Percentiles rank a stretch among this genome's conserved stretches.
phyloP scores from a whole-genome alignment of 331 rosid genomes.

The Quercus phellos region DNA sequence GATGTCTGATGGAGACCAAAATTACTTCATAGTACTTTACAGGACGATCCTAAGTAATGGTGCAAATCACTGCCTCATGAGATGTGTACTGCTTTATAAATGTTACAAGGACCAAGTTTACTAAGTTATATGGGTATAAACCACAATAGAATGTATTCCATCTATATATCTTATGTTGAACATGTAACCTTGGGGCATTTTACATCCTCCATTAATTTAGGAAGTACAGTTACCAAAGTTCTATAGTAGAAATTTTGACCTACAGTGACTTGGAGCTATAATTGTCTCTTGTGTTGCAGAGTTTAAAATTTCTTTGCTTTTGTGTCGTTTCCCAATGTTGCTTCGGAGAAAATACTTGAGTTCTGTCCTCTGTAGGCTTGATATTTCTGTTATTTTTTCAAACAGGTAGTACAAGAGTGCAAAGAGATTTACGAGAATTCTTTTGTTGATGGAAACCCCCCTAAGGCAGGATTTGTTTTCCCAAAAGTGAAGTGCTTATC shows the following conservation, averaged over 20 bases:
- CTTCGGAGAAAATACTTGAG: not conserved
- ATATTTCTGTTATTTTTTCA: not conserved
- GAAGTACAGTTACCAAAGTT: not conserved
- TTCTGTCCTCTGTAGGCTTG: constrained; percentile 1
- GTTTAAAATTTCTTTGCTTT: no score
- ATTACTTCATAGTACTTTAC: not conserved
- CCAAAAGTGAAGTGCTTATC: constrained; percentile 71
- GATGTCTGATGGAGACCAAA: not conserved
- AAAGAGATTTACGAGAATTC: constrained; percentile 88
- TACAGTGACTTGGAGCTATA: not conserved
- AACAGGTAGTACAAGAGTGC: constrained; percentile 95
- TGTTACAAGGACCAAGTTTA: not conserved
- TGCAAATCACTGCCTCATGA: not conserved
- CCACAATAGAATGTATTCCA: not conserved
- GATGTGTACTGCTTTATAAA: not conserved
- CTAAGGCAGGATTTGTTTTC: constrained; percentile 75
- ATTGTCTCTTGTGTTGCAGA: not conserved
- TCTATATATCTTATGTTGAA: not conserved
- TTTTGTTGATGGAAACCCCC: constrained; percentile 68
- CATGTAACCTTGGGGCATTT: not conserved
- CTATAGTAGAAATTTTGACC: not conserved
- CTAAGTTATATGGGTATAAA: not conserved
- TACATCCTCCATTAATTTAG: not conserved
- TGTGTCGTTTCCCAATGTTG: not conserved
- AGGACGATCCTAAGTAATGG: not conserved